Evolutionary conservation across 345 rosid genomes (phyloP).

Genomic region (Arabidopsis thaliana): DNA sequence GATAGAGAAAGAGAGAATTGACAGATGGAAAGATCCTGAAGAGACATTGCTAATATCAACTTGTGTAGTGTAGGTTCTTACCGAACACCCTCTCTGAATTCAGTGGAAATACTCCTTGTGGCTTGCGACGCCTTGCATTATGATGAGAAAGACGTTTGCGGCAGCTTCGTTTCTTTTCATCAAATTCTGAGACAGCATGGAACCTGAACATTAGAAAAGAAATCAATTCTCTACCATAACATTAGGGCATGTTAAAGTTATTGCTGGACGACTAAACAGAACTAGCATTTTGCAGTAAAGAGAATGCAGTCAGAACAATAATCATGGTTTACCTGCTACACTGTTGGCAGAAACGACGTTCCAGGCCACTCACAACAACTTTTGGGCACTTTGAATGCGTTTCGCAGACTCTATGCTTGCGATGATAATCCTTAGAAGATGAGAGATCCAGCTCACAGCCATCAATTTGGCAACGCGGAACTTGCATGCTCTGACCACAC

Average conservation of each 20-base stretch:
- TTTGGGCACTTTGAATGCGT: slow-evolving; percentile 75
- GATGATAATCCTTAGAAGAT: slow-evolving; percentile 73
- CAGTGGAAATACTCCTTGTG: slow-evolving; percentile 62
- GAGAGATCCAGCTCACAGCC: slow-evolving; percentile 68
- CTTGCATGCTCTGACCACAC: slow-evolving; percentile 53
- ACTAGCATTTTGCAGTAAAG: background rate
- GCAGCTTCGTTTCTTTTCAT: slow-evolving; percentile 93
- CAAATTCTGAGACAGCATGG: slow-evolving; percentile 83
- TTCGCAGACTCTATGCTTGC: slow-evolving; percentile 85
- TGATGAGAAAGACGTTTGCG: slow-evolving; percentile 94
- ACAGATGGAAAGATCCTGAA: slow-evolving; percentile 46
- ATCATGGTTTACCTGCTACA: slow-evolving; percentile 71
- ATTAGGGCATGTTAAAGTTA: background rate
- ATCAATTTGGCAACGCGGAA: slow-evolving; percentile 76
- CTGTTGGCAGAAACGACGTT: slow-evolving; percentile 89
- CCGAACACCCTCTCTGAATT: slow-evolving; percentile 55
- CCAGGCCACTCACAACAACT: slow-evolving; percentile 67
- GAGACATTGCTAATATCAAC: background rate
- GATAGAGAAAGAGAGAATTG: background rate
- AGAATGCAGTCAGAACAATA: slow-evolving; percentile 14
- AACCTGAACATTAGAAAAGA: slow-evolving; percentile 56
- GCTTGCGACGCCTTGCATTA: slow-evolving; percentile 96
- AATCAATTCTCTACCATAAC: slow-evolving; percentile 13
- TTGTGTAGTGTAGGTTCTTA: slow-evolving; percentile 25
- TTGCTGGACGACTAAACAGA: background rate